A percentile compares a stretch with the other conserved stretches of the same genome.
Conservation (phyloP, 2,329 filamentous ascomycete genomes). For the Aspergillus vadensis region DNA sequence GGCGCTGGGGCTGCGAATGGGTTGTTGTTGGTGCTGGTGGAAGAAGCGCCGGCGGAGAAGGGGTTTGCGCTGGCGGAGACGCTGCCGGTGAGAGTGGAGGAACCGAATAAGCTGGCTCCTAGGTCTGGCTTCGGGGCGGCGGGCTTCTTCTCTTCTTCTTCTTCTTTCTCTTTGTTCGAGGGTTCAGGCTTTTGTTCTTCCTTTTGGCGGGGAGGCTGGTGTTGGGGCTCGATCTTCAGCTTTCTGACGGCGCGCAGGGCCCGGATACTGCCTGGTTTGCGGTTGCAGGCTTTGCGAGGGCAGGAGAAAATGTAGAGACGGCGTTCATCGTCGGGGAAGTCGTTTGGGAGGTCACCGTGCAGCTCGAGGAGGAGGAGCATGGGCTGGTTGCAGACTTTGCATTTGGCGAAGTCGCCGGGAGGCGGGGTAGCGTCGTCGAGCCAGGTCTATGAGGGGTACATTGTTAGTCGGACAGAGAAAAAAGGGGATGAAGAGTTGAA, state of each 20-base stretch:
- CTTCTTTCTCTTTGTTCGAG: neutral
- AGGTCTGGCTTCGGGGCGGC: slow-evolving; percentile 41
- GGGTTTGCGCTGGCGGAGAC: slow-evolving; percentile 53
- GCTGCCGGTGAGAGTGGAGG: slow-evolving; percentile 41
- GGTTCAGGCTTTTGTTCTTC: slow-evolving; percentile 24
- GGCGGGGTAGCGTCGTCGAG: slow-evolving; percentile 70
- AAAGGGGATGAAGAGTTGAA: neutral
- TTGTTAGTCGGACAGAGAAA: slow-evolving; percentile 18
- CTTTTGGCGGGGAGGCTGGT: slow-evolving; percentile 32
- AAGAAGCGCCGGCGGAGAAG: slow-evolving; percentile 48
- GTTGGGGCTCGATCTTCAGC: slow-evolving; percentile 28
- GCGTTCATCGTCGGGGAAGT: slow-evolving; percentile 83
- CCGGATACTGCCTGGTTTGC: slow-evolving; percentile 80
- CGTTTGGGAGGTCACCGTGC: slow-evolving; percentile 83
- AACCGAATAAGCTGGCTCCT: slow-evolving; percentile 65
- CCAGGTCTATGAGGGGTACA: slow-evolving; percentile 68
- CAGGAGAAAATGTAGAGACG: slow-evolving; percentile 87
- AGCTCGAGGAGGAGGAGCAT: slow-evolving; percentile 88
- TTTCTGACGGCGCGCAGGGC: slow-evolving; percentile 69
- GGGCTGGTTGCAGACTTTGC: slow-evolving; percentile 80
- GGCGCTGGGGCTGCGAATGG: slow-evolving; percentile 59
- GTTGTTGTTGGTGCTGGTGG: slow-evolving; percentile 42
- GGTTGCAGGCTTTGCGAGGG: slow-evolving; percentile 72
- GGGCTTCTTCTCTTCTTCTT: slow-evolving; percentile 18
- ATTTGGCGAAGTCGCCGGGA: slow-evolving; percentile 75